Base-by-base conservation (phyloP, 352 stramenopile species). In the Pythium sukuiense region DNA sequence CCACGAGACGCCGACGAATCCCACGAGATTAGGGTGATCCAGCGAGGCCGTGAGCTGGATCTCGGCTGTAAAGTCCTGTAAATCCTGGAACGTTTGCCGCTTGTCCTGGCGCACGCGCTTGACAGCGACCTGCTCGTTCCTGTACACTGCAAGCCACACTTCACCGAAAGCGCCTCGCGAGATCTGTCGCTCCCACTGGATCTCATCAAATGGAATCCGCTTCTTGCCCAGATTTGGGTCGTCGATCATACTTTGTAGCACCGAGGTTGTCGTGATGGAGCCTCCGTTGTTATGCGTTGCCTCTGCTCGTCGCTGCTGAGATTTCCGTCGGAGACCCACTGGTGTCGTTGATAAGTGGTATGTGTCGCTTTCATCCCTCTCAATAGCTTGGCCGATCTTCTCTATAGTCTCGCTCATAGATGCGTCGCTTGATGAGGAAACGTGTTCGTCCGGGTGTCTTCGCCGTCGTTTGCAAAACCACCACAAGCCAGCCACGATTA, bases 141-240 rank as follows among this genome's bases (percentile, higher is more conserved):
- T 8, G 45, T 74, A 67, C 18, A n/a, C 46, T 1, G 55, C 69
- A 18, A 63, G 76, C 67, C 67, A 87, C 2, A 90, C 78, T 37
- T 90, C 81, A 3, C 81, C 81, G 46, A 78, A 87, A 6, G 81
- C 79, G 3, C 79, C 81, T 30, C 70, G 69, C 0, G 74, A 74
- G 0, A 90, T 54, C 37, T 79, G 55, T 24, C 61, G 57, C 30
- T 80, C 60, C 18, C 85, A 76, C 12, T 67, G 54, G 39, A 89
- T 71, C 7, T 80, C 71, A 20, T 81, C 77, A 63, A 76, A 74
- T 1, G 63, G 39, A 16, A 89, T 69, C 0, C 74, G 71, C 18
- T 79, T 77, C 0, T 58, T 59, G 3, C 60, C 41, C 27, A 89
- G 35, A 29, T 76, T 65, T 13, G 65, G 60, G 45, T 89, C 79